phyloP scores from a whole-genome alignment of 345 rosid species.

The Carallia brachiata region DNA sequence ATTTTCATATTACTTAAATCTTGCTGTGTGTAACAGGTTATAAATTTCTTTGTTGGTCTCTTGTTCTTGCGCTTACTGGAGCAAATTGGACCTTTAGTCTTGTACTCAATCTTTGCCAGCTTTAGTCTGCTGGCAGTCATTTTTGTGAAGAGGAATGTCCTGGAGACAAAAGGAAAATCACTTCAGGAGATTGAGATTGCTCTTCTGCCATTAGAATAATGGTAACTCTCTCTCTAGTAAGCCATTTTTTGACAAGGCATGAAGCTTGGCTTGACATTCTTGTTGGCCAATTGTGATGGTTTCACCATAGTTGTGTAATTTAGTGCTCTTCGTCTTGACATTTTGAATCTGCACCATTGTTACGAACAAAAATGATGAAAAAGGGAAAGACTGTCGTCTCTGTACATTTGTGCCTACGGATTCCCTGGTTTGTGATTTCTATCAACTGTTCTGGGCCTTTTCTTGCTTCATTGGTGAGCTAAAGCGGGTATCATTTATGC shows the following conservation, averaged over 20 bases:
- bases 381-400: too few relatives aligned
- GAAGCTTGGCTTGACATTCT: neutral
- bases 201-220: conserved; percentile 55
- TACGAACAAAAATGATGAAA: neutral
- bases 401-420: too few relatives aligned
- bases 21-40: conserved; percentile 47
- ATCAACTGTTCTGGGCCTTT: neutral
- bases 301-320: neutral
- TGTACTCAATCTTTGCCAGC: conserved; percentile 61
- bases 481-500: neutral
- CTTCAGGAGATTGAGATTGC: conserved; percentile 90
- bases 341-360: neutral
- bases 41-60: conserved; percentile 88
- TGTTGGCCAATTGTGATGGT: neutral
- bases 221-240: conserved; percentile 11
- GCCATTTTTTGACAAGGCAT: neutral
- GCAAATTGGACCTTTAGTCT: conserved; percentile 64
- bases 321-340: neutral
- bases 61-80: conserved; percentile 77
- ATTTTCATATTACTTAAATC: conserved; percentile 5
- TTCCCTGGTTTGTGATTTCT: neutral
- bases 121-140: conserved; percentile 69
- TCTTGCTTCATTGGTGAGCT: neutral
- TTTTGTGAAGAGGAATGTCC: conserved; percentile 69
- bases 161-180: conserved; percentile 90